Percentiles rank a stretch among this genome's conserved stretches.
These are phyloP conservation scores for Fusarium sterilihyphosum DNA, from an alignment of 2,329 filamentous ascomycete genomes.

Conservation along the genomic window DNA sequence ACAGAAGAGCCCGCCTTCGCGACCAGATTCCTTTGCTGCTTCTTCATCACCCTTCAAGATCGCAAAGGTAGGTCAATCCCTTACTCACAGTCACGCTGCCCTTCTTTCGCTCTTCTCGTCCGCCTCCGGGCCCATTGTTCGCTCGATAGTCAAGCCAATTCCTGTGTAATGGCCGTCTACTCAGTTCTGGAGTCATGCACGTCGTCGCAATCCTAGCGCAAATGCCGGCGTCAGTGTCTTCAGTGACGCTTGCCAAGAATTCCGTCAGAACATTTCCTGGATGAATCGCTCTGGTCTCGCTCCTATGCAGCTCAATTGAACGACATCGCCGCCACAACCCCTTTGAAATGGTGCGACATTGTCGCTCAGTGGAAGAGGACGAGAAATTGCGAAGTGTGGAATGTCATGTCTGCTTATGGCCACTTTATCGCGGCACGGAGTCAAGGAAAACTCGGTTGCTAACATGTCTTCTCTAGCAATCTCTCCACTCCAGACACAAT, in stretches of 20 bases:
- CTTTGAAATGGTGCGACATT: slow-evolving; percentile 15
- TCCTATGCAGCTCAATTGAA: slow-evolving; percentile 18
- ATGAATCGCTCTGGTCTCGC: neutral
- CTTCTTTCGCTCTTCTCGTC: neutral
- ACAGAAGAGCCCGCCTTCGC: slow-evolving; percentile 44
- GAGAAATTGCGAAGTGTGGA: neutral
- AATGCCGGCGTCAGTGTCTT: slow-evolving; percentile 6
- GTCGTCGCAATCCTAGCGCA: slow-evolving; percentile 21
- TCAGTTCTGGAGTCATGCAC: slow-evolving; percentile 16
- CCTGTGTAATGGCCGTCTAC: slow-evolving; percentile 7
- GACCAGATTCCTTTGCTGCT: slow-evolving; percentile 39
- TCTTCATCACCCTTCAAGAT: slow-evolving; percentile 46
- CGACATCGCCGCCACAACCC: neutral
- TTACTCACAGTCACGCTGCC: slow-evolving; percentile 6
- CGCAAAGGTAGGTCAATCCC: slow-evolving; percentile 38
- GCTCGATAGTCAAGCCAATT: slow-evolving; percentile 22
- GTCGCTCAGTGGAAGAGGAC: slow-evolving; percentile 15
- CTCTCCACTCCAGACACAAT: slow-evolving; percentile 49
- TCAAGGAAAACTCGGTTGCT: neutral
- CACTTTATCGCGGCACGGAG: neutral
- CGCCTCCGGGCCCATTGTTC: slow-evolving; percentile 3
- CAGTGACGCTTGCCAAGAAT: slow-evolving; percentile 28
- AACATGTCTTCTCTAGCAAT: slow-evolving; percentile 35
- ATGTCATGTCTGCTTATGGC: neutral
- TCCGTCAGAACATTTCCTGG: neutral